phyloP scores from a whole-genome alignment of 306 rosid genomes.

The Acmispon strigosus region DNA sequence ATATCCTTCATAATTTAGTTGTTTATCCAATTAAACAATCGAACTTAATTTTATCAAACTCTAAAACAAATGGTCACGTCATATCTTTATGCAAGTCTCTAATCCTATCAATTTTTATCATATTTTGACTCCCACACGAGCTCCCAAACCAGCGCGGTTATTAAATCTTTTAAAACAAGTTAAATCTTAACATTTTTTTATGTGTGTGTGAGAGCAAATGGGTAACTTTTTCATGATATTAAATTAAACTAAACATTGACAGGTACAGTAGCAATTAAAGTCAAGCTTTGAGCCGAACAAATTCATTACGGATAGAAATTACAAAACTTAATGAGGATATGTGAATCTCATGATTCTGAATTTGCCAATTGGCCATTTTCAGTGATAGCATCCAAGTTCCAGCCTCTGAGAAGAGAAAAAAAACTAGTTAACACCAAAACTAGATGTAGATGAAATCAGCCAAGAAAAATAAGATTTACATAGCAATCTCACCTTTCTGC shows the following conservation, averaged over 20 bases:
- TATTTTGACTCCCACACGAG: no score
- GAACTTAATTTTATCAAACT: no score
- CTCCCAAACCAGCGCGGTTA: no score
- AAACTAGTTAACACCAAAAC: constrained; percentile 10
- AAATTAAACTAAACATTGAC: not conserved
- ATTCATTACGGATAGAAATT: not conserved
- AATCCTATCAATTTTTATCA: no score
- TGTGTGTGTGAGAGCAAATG: no score
- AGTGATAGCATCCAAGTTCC: constrained; percentile 55
- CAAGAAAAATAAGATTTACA: not conserved
- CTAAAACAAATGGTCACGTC: no score
- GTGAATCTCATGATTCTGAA: constrained; percentile 37
- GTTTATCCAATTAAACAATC: no score
- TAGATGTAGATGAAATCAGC: not conserved
- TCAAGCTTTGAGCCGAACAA: constrained; percentile 8
- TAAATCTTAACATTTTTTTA: no score
- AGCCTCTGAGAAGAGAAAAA: constrained; percentile 45
- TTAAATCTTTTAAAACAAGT: no score
- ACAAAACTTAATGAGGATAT: not conserved
- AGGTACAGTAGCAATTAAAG: not conserved
- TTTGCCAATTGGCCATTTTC: constrained; percentile 40
- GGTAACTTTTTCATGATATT: no score
- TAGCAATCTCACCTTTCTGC: constrained; percentile 45
- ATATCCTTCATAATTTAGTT: no score
- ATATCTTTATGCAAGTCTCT: no score